phyloP scores from a whole-genome alignment of 805 yeast species.

The Cyberlindnera nakhonratchasimensis region DNA sequence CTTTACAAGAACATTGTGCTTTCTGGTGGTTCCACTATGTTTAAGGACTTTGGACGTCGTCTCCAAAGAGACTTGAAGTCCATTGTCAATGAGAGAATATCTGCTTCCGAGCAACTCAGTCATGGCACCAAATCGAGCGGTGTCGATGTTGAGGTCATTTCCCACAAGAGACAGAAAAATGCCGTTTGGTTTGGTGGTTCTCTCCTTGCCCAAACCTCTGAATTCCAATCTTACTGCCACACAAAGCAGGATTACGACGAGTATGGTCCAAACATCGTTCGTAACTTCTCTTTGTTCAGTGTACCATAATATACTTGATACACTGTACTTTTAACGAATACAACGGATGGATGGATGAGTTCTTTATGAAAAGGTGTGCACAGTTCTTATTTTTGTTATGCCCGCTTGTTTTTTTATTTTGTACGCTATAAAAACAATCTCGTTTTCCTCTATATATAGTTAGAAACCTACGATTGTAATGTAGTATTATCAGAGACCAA shows the following conservation, averaged over 20 bases:
- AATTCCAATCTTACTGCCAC: conserved; percentile 93
- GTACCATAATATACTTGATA: conserved; percentile 51
- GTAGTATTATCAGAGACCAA: background rate
- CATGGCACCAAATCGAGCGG: conserved; percentile 71
- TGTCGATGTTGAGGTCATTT: conserved; percentile 93
- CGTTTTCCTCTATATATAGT: too few relatives aligned
- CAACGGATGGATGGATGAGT: background rate
- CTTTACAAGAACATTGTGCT: conserved; percentile 92
- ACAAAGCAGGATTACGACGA: conserved; percentile 97
- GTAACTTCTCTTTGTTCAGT: conserved; percentile 92
- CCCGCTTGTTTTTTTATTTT: background rate
- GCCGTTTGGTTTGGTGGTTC: conserved; percentile 99
- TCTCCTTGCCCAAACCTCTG: conserved; percentile 92
- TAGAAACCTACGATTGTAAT: background rate
- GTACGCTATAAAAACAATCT: too few relatives aligned
- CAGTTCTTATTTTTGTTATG: background rate
- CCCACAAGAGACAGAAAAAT: conserved; percentile 95
- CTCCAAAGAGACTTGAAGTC: conserved; percentile 89
- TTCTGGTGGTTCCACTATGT: conserved; percentile 98
- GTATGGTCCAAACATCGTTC: conserved; percentile 94
- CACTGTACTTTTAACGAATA: background rate
- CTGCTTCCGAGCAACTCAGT: conserved; percentile 70
- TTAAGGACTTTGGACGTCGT: conserved; percentile 96
- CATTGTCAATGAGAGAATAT: conserved; percentile 85
- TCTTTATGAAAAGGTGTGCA: background rate